Base-by-base conservation (phyloP, 2,329 filamentous ascomycete species). In the Aureobasidium namibiae region DNA sequence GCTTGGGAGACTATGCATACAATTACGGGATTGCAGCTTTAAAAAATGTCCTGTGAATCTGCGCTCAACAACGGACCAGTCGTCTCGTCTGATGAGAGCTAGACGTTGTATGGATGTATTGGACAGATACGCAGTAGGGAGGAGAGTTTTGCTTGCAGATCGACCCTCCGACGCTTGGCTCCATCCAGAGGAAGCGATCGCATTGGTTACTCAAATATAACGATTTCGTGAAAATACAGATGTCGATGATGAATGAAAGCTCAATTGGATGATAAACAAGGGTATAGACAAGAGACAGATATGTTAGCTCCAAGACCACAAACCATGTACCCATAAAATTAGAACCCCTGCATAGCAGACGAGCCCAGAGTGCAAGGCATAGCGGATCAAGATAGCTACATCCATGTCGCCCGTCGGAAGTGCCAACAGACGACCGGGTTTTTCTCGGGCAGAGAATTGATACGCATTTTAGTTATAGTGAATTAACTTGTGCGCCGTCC, bases 401-500 rank as follows among this genome's bases (percentile, higher is more conserved):
- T 38, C 33, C 50, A 52, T 52, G 48, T 41, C 24, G 38, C n/a
- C 24, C 50, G 50, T 54, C 50, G 36, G 50, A 54, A 54, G 50
- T 52, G 48, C 48, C 48, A 52, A 52, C 36, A 31, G 26, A 54
- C 23, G 34, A 38, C 50, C 33, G 50, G 50, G 16, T 54, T 54
- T 33, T 41, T 54, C 50, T 54, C 50, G 50, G 50, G 50, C 50
- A 54, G 50, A 54, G 50, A 54, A 54, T 42, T 54, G 50, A 54
- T 54, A 54, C 50, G 50, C 50, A 54, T 54, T 41, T 42, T 13
- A 41, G 50, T 54, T 54, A 54, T 54, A 54, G 50, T 54, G 50
- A 54, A 54, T 54, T 23, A 54, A 54, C 50, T 54, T 54, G 50
- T 54, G 50, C 50, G 50, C 50, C 50, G 50, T 54, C 50, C 50